Percentiles rank a stretch among this genome's conserved stretches.
Conservation (phyloP, 2,329 filamentous ascomycete genomes). For the Colletotrichum tropicicola region DNA sequence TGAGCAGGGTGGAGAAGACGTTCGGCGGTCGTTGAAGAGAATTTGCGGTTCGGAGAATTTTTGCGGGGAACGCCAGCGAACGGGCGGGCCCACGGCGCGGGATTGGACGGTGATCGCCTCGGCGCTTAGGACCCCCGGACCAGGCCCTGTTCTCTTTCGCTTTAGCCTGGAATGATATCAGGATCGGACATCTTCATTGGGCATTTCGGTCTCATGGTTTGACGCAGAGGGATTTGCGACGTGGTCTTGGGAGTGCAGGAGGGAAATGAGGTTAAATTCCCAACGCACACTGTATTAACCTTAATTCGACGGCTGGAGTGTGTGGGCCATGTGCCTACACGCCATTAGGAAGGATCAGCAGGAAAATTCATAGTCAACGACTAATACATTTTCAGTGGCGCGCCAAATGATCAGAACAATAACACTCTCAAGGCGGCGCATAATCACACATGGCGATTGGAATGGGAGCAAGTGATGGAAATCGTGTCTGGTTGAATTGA, state of each 20-base stretch:
- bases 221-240: neutral
- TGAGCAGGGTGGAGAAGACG: neutral
- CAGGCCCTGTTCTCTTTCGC: no score
- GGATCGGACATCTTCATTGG: neutral
- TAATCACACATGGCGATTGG: neutral
- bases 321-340: neutral
- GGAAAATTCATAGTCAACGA: neutral
- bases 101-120: neutral
- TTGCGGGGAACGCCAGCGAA: neutral
- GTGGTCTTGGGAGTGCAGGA: neutral
- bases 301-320: constrained; percentile 9
- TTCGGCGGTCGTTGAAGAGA: constrained; percentile 12
- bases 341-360: neutral
- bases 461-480: neutral
- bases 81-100: neutral
- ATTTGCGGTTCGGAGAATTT: constrained; percentile 26
- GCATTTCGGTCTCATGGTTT: neutral
- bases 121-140: no score
- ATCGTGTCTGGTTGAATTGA: constrained; percentile 8
- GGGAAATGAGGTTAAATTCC: constrained; percentile 2
- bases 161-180: no score
- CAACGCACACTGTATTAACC: neutral
- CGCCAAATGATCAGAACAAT: no score
- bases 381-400: neutral
- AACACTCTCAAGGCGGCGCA: no score